A percentile compares a stretch with the other conserved stretches of the same genome.
These are phyloP conservation scores for Hypoxylon sp. DNA, from an alignment of 2,329 filamentous ascomycete species.

Conservation along the genomic window DNA sequence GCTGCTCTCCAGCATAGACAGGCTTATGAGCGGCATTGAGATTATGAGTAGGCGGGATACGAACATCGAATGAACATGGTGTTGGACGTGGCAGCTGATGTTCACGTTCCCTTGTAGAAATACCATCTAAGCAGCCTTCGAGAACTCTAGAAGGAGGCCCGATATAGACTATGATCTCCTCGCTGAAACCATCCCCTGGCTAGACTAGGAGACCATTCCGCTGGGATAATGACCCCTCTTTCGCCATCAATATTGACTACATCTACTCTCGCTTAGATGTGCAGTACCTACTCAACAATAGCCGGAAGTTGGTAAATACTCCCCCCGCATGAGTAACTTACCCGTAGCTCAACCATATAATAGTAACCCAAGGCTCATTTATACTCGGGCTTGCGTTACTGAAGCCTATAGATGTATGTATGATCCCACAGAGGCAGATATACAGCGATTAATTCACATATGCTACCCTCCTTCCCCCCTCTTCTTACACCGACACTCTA, in stretches of 20 bases:
- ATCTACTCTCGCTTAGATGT: conserved; percentile 38
- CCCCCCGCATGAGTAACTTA: conserved; percentile 42
- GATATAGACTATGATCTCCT: conserved; percentile 24
- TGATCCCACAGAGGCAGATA: conserved; percentile 15
- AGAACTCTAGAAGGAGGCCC: not conserved
- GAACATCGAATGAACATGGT: conserved; percentile 11
- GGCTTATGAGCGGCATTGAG: not conserved
- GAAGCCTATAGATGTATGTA: conserved; percentile 23
- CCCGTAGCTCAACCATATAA: conserved; percentile 40
- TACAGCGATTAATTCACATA: conserved; percentile 19
- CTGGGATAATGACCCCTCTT: conserved; percentile 42
- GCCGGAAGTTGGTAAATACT: conserved; percentile 43
- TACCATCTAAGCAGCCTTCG: conserved; percentile 4
- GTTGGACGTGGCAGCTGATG: conserved; percentile 9
- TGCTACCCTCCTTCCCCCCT: conserved; percentile 15
- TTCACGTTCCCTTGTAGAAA: conserved; percentile 10
- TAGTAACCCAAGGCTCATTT: conserved; percentile 40
- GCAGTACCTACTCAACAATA: conserved; percentile 41
- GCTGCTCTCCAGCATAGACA: not conserved
- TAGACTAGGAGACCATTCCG: conserved; percentile 18
- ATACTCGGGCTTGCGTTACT: conserved; percentile 29
- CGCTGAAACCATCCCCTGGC: conserved; percentile 16
- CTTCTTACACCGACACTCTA: conserved; percentile 16
- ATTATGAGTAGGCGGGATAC: conserved; percentile 7
- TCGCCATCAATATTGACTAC: conserved; percentile 31